phyloP scores from a whole-genome alignment of 2,329 filamentous ascomycete species.

The Fusarium zealandicum region DNA sequence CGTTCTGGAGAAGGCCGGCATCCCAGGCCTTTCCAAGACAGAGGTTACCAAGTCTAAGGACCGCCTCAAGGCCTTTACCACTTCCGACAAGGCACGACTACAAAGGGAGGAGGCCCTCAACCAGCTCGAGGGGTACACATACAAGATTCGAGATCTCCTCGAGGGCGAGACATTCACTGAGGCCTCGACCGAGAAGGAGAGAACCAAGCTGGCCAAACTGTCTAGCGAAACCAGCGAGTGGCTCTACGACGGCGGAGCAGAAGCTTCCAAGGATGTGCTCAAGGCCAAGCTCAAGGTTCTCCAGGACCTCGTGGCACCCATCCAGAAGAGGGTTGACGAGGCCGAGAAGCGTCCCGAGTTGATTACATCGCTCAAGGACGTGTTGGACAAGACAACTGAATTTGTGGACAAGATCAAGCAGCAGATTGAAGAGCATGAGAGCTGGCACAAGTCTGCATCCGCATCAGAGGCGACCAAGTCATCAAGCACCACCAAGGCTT shows the following conservation, averaged over 20 bases:
- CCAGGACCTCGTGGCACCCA: conserved; percentile 77
- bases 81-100: conserved; percentile 79
- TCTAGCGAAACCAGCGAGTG: conserved; percentile 80
- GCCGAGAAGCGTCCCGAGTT: conserved; percentile 73
- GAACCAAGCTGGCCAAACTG: conserved; percentile 70
- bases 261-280: conserved; percentile 77
- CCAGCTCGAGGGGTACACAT: conserved; percentile 91
- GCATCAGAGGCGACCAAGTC: conserved; percentile 50
- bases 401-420: conserved; percentile 74
- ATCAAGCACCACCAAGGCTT: conserved; percentile 52
- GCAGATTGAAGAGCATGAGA: conserved; percentile 73
- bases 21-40: conserved; percentile 56
- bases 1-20: conserved; percentile 57
- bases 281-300: conserved; percentile 79
- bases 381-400: conserved; percentile 74
- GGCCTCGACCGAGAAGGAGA: conserved; percentile 73
- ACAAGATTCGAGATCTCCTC: conserved; percentile 83
- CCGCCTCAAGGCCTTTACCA: conserved; percentile 83
- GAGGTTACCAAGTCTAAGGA: conserved; percentile 65
- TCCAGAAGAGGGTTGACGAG: conserved; percentile 79
- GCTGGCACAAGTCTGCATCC: conserved; percentile 62
- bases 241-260: conserved; percentile 85
- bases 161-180: conserved; percentile 77
- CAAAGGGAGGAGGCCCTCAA: conserved; percentile 88
- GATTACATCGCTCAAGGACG: conserved; percentile 70